Evolutionary conservation across 371 early-diverging fungal genomes (phyloP).

Genomic region (Chytridium lagenaria): DNA sequence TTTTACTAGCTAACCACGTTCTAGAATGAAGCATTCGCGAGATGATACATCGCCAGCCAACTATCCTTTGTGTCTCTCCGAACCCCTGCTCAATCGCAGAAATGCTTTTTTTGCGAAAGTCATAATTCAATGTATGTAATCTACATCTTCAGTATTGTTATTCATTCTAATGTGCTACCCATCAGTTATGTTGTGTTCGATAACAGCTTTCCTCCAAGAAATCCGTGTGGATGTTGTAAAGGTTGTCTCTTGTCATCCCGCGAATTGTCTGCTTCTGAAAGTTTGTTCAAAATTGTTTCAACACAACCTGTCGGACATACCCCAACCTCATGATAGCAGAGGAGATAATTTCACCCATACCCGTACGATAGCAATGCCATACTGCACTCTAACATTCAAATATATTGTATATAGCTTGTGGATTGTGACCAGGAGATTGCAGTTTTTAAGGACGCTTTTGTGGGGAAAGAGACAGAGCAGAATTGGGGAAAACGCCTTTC

Average conservation of each 20-base stretch:
- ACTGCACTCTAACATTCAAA: neutral
- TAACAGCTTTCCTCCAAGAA: neutral
- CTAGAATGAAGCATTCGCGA: too few relatives aligned
- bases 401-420: neutral
- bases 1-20: too few relatives aligned
- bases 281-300: neutral
- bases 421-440: conserved; percentile 29
- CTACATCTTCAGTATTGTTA: neutral
- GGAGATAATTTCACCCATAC: too few relatives aligned
- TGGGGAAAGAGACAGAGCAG: conserved; percentile 52
- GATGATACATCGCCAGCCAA: too few relatives aligned
- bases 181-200: neutral
- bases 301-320: neutral
- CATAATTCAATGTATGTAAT: neutral
- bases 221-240: neutral
- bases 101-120: neutral
- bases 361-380: neutral
- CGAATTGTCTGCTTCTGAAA: neutral
- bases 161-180: neutral
- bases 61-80: too few relatives aligned
- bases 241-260: neutral
- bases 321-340: neutral
- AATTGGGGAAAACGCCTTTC: conserved; percentile 52
- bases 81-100: neutral
- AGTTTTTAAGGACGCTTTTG: conserved; percentile 31